Conservation (phyloP, 306 rosid genomes). For the Fragaria iinumae region DNA sequence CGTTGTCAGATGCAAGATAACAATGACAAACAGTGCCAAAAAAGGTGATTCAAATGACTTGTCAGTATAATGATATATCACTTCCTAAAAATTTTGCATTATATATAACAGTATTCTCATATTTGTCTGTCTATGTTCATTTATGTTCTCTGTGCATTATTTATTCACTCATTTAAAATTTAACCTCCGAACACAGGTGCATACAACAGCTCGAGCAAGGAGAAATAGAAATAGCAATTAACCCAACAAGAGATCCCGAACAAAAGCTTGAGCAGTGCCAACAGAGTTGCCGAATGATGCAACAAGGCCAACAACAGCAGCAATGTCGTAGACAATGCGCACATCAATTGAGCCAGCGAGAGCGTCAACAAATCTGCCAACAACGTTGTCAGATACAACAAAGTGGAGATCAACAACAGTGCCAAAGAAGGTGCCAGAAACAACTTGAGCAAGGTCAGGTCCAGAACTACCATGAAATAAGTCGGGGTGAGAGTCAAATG, state of each 20-base stretch:
- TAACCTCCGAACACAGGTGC: neutral
- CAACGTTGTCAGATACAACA: neutral
- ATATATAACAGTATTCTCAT: neutral
- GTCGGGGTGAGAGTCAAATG: conserved; percentile 15
- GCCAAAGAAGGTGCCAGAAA: conserved; percentile 1
- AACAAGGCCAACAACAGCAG: neutral
- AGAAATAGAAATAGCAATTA: neutral
- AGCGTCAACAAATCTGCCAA: neutral
- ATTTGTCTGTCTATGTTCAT: neutral
- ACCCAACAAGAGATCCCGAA: neutral
- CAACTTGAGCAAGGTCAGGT: conserved; percentile 7
- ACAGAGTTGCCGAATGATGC: neutral
- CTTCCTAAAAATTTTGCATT: neutral
- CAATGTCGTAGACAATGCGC: neutral
- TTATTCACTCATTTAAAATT: neutral
- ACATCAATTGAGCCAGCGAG: neutral
- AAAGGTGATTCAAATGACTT: neutral
- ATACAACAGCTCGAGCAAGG: neutral
- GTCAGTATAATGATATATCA: neutral
- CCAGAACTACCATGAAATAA: conserved; percentile 7
- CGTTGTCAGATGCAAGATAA: neutral
- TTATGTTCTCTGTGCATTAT: neutral
- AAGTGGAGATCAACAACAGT: neutral
- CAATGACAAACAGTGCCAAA: neutral
- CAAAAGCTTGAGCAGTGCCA: neutral